phyloP scores from a whole-genome alignment of 164 flowering plant genomes.

The Platanus orientalis region DNA sequence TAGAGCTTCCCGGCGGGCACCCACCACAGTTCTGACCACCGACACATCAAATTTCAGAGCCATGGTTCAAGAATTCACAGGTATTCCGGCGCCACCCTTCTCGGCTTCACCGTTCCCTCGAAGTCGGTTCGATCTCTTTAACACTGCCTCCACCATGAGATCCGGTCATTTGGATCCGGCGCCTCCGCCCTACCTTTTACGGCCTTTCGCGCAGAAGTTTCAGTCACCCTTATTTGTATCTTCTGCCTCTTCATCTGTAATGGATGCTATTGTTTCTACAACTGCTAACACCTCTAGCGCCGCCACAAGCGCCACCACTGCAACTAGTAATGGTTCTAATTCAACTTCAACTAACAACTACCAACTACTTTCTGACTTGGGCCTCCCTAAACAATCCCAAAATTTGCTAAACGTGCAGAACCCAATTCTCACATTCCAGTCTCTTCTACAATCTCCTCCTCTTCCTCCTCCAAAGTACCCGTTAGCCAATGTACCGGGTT shows the following conservation, averaged over 20 bases:
- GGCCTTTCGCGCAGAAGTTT: slow-evolving; percentile 50
- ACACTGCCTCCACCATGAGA: slow-evolving; percentile 23
- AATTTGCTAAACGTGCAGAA: slow-evolving; percentile 33
- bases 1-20: slow-evolving; percentile 68
- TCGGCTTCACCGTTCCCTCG: slow-evolving; percentile 42
- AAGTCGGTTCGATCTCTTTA: slow-evolving; percentile 47
- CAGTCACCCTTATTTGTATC: slow-evolving; percentile 13
- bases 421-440: slow-evolving; percentile 36
- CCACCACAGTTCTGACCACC: slow-evolving; percentile 76
- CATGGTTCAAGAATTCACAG: slow-evolving; percentile 84
- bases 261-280: slow-evolving; percentile 12
- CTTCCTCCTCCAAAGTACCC: slow-evolving; percentile 14
- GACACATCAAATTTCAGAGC: slow-evolving; percentile 73
- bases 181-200: slow-evolving; percentile 33
- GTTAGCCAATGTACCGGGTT: slow-evolving; percentile 15
- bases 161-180: slow-evolving; percentile 13
- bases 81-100: slow-evolving; percentile 66
- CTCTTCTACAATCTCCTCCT: slow-evolving; percentile 22
- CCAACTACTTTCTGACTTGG: slow-evolving; percentile 26
- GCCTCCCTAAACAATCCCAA: slow-evolving; percentile 21
- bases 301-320: neutral
- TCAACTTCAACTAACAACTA: slow-evolving; percentile 17
- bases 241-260: slow-evolving; percentile 7
- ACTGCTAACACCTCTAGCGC: neutral
- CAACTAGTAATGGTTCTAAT: slow-evolving; percentile 2